phyloP scores from a whole-genome alignment of 176 grass and related monocot species.

The Triticum timopheevii region DNA sequence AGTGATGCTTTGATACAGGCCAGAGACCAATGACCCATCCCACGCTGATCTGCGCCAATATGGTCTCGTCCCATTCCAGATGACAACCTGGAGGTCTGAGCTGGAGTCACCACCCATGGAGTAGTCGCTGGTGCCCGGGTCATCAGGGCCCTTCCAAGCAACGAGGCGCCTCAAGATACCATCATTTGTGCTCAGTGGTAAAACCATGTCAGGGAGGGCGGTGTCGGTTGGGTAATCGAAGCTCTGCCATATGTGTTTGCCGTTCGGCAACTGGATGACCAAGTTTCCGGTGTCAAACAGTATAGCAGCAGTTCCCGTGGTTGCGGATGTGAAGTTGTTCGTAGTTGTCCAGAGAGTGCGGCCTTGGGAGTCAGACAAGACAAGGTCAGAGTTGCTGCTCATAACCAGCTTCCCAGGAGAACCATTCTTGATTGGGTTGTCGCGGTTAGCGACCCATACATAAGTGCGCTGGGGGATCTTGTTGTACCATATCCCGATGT shows the following conservation, averaged over 20 bases:
- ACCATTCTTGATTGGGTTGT: not conserved
- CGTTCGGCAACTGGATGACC: not conserved
- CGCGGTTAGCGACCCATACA: not conserved
- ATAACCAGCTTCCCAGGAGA: not conserved
- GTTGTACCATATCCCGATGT: constrained; percentile 11
- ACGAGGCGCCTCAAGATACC: not conserved
- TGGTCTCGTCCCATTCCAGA: not conserved
- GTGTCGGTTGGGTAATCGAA: constrained; percentile 33
- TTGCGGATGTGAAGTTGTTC: not conserved
- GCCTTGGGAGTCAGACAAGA: not conserved
- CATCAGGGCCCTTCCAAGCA: constrained; percentile 39
- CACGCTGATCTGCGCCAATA: constrained; percentile 41
- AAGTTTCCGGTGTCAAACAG: constrained; percentile 37
- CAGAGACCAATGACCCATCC: not conserved
- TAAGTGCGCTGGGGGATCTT: not conserved
- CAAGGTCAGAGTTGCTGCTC: not conserved
- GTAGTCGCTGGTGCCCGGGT: constrained; percentile 39
- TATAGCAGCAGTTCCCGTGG: not conserved
- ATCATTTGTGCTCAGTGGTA: not conserved
- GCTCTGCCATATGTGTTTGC: constrained; percentile 46
- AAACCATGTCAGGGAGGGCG: constrained; percentile 30
- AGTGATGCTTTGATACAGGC: not conserved
- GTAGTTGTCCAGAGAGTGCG: not conserved
- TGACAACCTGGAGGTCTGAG: constrained; percentile 3
- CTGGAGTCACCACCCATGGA: constrained; percentile 14